Base-by-base conservation (phyloP, 2,329 filamentous ascomycete species). In the Verticillium isaacii region DNA sequence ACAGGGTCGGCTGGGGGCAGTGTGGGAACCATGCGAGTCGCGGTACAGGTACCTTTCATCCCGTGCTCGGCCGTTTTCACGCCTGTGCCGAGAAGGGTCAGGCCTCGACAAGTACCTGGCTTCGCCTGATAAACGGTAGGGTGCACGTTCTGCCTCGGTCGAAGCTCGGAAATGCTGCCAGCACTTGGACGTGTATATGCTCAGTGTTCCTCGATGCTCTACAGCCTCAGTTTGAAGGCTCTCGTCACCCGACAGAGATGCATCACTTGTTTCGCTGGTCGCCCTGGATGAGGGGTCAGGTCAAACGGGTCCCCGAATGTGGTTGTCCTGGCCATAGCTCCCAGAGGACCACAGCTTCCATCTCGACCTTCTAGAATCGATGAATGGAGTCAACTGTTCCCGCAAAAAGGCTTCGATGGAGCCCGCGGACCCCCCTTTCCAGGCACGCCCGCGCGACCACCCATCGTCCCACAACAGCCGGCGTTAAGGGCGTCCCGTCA, bases 341-440 rank as follows among this genome's bases (percentile, higher is more conserved):
- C 58, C 37, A 34, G 32, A 32, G 54, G 54, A 25, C 54, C 25
- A 32, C 12, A 56, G 19, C 54, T 56, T 56, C 54, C 25, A 64
- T 64, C 56, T 32, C 59, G 60, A 39, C 57, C 63, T 66, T 66
- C 64, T 66, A 63, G 64, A 66, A 66, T 55, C 32, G 56, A 64
- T 17, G 41, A 66, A 65, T 66, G 64, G 64, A 59, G 58, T 36
- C 58, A 57, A 62, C 60, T 63, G 61, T 65, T 63, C 63, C 64
- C 59, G 60, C 56, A 60, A 63, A 61, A 63, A 66, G 64, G 64
- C 63, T 63, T 62, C 60, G 61, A 66, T 60, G 64, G 64, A 63
- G 64, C 61, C 54, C 63, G 62, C 63, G 64, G 58, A 60, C 55
- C 59, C 59, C 34, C 58, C 56, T 57, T 56, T 32, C 58, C 59